Evolutionary conservation across 306 rosid genomes (phyloP).

Genomic region (Boehmeria nivea): DNA sequence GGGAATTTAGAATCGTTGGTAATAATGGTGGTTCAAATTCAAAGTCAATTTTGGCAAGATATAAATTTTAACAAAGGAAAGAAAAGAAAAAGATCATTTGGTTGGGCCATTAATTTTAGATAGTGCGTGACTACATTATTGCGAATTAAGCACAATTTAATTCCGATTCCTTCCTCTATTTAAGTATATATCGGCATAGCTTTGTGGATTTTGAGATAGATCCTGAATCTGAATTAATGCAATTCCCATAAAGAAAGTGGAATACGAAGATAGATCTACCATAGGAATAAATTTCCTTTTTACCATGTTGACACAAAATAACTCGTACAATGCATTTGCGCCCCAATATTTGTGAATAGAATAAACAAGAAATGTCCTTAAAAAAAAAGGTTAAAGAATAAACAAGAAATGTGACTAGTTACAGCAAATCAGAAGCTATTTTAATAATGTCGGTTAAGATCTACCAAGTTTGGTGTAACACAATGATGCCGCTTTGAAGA

Average conservation of each 20-base stretch:
- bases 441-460: constrained; percentile 5
- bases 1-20: neutral
- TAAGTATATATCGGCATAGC: neutral
- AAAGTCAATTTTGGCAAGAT: constrained; percentile 9
- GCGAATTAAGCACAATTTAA: neutral
- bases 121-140: too few relatives aligned
- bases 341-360: too few relatives aligned
- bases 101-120: too few relatives aligned
- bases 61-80: too few relatives aligned
- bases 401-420: neutral
- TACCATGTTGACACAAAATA: too few relatives aligned
- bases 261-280: neutral
- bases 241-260: too few relatives aligned
- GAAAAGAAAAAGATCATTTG: too few relatives aligned
- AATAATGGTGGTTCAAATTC: constrained; percentile 13
- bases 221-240: constrained; percentile 3
- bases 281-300: too few relatives aligned
- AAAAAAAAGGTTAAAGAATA: too few relatives aligned
- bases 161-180: neutral
- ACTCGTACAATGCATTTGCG: too few relatives aligned
- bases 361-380: too few relatives aligned
- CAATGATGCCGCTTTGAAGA: neutral
- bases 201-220: neutral
- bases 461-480: neutral
- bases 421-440: neutral